Conservation (phyloP, 331 rosid genomes). For the Stylosanthes scabra region DNA sequence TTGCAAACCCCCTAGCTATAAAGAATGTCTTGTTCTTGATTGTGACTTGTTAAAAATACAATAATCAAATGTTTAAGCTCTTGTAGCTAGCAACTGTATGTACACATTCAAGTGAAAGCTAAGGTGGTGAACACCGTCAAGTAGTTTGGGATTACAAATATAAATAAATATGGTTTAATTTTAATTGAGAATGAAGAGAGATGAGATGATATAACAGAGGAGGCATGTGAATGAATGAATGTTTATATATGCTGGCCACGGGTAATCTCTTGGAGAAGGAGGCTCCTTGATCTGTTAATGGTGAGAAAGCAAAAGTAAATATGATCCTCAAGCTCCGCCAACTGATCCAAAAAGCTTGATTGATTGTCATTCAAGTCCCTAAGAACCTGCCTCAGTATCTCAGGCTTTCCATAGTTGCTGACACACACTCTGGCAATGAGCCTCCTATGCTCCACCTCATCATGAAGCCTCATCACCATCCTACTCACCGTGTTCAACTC, state of each 20-base stretch:
- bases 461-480: conserved; percentile 68
- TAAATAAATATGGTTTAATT: too few species aligned
- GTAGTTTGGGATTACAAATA: too few species aligned
- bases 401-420: conserved; percentile 54
- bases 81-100: conserved; percentile 1
- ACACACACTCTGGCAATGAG: conserved; percentile 58
- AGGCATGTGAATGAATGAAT: too few species aligned
- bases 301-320: conserved; percentile 82
- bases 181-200: too few species aligned
- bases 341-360: conserved; percentile 65
- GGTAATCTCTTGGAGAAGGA: conserved; percentile 62
- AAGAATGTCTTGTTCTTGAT: background rate
- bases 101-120: too few species aligned
- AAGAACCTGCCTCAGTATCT: conserved; percentile 59
- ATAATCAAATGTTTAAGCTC: background rate
- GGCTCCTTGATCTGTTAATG: conserved; percentile 74
- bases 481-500: conserved; percentile 82
- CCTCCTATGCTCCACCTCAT: conserved; percentile 75
- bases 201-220: too few species aligned
- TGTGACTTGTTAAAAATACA: background rate
- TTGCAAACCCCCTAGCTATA: too few species aligned
- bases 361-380: conserved; percentile 63
- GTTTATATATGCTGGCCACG: background rate
- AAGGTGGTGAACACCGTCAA: too few species aligned
- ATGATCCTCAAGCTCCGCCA: conserved; percentile 86